These are phyloP conservation scores for Solanum paucissectum DNA, from an alignment of 257 asterid genomes.

Conservation along the genomic window DNA sequence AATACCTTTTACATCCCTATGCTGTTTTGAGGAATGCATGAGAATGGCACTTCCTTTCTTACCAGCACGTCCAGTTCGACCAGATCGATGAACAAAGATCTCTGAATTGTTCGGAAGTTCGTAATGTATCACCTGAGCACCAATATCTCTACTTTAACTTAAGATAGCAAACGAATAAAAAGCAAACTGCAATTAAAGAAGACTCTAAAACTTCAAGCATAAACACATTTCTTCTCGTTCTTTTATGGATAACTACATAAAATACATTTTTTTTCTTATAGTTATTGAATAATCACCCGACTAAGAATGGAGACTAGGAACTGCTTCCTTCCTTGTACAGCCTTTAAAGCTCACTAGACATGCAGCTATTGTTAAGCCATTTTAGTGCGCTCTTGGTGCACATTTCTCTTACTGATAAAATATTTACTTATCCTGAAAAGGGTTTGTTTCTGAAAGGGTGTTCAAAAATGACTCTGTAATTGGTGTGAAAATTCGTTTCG, in stretches of 20 bases:
- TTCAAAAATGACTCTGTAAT: background rate
- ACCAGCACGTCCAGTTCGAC: constrained; percentile 99
- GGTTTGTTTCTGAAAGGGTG: background rate
- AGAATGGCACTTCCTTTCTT: constrained; percentile 86
- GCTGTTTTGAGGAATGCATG: constrained; percentile 55
- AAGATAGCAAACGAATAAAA: background rate
- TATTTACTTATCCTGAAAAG: background rate
- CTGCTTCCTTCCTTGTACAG: background rate
- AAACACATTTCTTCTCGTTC: background rate
- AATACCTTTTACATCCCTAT: constrained; percentile 55
- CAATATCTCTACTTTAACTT: background rate
- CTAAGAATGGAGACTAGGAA: background rate
- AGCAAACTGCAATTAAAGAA: background rate
- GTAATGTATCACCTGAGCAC: constrained; percentile 74
- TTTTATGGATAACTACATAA: background rate
- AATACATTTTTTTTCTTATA: background rate
- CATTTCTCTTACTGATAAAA: background rate
- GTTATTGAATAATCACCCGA: background rate
- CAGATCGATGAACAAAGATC: constrained; percentile 88
- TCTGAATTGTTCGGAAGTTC: constrained; percentile 87
- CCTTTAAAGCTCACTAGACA: background rate
- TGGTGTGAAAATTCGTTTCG: background rate
- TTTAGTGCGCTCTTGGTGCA: background rate
- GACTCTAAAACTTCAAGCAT: background rate
- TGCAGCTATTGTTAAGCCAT: background rate